Conservation (phyloP, 2,329 filamentous ascomycete genomes). For the Venturiaceae sp. region DNA sequence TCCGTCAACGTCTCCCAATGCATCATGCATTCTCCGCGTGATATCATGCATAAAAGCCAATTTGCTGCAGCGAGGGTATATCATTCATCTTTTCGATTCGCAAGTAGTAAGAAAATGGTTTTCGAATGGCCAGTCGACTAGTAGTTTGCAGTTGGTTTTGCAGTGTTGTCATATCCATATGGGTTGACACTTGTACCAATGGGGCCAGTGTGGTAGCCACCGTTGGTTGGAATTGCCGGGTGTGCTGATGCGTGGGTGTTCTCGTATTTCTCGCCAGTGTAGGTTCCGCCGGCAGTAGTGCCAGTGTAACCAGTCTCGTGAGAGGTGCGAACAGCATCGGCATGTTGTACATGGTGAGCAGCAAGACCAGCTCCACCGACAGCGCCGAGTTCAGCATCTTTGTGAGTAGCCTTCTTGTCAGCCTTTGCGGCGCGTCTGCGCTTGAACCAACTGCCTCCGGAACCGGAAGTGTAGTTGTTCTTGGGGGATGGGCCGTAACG, state of each 20-base stretch:
- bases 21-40: background rate
- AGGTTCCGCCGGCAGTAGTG: constrained; percentile 25
- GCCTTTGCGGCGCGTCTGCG: background rate
- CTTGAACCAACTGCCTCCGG: constrained; percentile 34
- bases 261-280: constrained; percentile 14
- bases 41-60: background rate
- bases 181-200: constrained; percentile 26
- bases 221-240: constrained; percentile 11
- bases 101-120: background rate
- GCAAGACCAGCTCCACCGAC: constrained; percentile 17
- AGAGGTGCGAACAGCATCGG: constrained; percentile 27
- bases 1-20: background rate
- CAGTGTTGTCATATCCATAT: constrained; percentile 26
- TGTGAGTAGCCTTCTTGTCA: constrained; percentile 15
- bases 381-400: constrained; percentile 34
- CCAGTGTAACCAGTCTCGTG: constrained; percentile 42
- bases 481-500: constrained; percentile 55
- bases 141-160: background rate
- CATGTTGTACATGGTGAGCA: constrained; percentile 15
- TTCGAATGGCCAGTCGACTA: background rate
- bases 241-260: constrained; percentile 23
- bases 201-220: constrained; percentile 35
- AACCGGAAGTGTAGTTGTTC: constrained; percentile 60
- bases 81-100: background rate
- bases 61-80: background rate